Percentiles rank a stretch among this genome's conserved stretches.
phyloP scores from a whole-genome alignment of 805 yeast species.

The Teunomyces aglyptinius region DNA sequence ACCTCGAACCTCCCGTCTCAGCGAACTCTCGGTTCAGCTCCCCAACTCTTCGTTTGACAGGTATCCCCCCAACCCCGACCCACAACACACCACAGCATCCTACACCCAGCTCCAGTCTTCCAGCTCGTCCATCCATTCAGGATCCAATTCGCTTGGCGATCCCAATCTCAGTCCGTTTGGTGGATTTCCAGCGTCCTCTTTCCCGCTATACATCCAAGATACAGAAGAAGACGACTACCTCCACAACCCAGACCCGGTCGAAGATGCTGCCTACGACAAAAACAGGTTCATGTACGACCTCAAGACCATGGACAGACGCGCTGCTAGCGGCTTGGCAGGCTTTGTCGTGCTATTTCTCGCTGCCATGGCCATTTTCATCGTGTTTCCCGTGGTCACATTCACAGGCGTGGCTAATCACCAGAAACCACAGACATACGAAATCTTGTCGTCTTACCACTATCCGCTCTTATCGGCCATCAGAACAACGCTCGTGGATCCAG shows the following conservation, averaged over 20 bases:
- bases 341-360: slow-evolving; percentile 16
- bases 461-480: slow-evolving; percentile 59
- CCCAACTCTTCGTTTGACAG: not conserved
- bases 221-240: slow-evolving; percentile 28
- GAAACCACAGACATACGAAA: slow-evolving; percentile 36
- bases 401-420: slow-evolving; percentile 18
- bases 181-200: slow-evolving; percentile 28
- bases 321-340: slow-evolving; percentile 21
- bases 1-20: not conserved
- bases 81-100: not conserved
- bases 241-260: slow-evolving; percentile 30
- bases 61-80: not conserved
- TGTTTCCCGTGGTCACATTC: slow-evolving; percentile 25
- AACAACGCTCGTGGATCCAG: slow-evolving; percentile 61
- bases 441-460: slow-evolving; percentile 56
- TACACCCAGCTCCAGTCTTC: not conserved
- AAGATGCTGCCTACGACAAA: slow-evolving; percentile 28
- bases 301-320: slow-evolving; percentile 23
- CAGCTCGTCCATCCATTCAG: not conserved
- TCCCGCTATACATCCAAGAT: slow-evolving; percentile 29
- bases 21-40: not conserved
- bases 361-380: slow-evolving; percentile 19
- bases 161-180: slow-evolving; percentile 31
- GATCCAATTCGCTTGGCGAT: slow-evolving; percentile 11
- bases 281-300: slow-evolving; percentile 24